These are phyloP conservation scores for Pichia sp. DNA, from an alignment of 1,139 yeast species.

Conservation along the genomic window DNA sequence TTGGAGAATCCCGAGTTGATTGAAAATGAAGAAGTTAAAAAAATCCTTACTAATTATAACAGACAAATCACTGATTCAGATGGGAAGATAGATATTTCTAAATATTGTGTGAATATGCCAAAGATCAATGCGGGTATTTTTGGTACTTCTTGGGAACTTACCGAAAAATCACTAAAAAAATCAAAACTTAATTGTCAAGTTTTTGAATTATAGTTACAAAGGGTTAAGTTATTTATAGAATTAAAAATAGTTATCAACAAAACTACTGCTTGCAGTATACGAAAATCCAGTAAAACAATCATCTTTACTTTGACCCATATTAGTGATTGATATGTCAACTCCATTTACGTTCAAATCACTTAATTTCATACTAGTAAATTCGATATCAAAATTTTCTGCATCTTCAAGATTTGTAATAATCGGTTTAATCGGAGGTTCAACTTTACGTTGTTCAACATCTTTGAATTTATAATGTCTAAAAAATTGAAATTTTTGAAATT, in stretches of 20 bases:
- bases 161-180: slow-evolving; percentile 45
- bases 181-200: slow-evolving; percentile 37
- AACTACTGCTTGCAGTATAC: slow-evolving; percentile 34
- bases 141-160: slow-evolving; percentile 69
- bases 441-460: slow-evolving; percentile 44
- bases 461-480: slow-evolving; percentile 78
- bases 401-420: slow-evolving; percentile 73
- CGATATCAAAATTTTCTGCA: slow-evolving; percentile 86
- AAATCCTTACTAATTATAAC: slow-evolving; percentile 5
- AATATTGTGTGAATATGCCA: slow-evolving; percentile 50
- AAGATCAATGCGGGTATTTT: slow-evolving; percentile 76
- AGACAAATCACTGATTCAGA: background rate
- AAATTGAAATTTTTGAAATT: slow-evolving; percentile 64
- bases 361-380: slow-evolving; percentile 64
- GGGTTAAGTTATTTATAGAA: background rate
- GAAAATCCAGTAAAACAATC: slow-evolving; percentile 37
- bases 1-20: slow-evolving; percentile 22
- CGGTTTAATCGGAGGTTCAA: slow-evolving; percentile 80
- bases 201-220: slow-evolving; percentile 31
- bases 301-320: background rate
- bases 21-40: slow-evolving; percentile 6
- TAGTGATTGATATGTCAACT: background rate
- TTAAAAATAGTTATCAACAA: slow-evolving; percentile 22
- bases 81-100: slow-evolving; percentile 1
- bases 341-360: slow-evolving; percentile 11